Evolutionary conservation across 2,329 filamentous ascomycete genomes (phyloP).

Genomic region (Calonectria fujianensis): DNA sequence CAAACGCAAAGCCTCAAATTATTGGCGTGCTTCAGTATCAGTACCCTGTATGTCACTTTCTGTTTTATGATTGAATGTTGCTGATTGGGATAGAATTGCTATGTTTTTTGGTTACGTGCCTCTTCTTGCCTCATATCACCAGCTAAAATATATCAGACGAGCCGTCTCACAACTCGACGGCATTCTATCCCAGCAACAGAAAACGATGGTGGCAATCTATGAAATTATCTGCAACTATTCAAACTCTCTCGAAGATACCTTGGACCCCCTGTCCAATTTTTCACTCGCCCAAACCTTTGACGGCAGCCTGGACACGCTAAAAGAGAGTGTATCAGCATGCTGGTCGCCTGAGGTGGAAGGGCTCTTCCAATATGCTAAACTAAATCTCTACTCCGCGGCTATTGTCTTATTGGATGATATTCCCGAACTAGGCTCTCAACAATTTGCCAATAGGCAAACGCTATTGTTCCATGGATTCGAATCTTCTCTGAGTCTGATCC

Average conservation of each 20-base stretch:
- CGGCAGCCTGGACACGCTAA: background rate
- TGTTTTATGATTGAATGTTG: background rate
- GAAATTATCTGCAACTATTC: constrained; percentile 14
- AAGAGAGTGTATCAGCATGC: background rate
- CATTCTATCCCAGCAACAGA: background rate
- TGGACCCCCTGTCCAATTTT: background rate
- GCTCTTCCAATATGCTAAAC: background rate
- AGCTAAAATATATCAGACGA: background rate
- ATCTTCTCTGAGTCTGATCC: background rate
- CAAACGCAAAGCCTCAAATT: background rate
- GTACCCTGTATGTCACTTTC: background rate
- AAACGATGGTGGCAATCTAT: background rate
- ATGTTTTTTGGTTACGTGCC: constrained; percentile 2
- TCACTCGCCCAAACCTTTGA: constrained; percentile 10
- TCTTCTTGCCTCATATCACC: background rate
- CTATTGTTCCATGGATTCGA: background rate
- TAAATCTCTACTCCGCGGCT: background rate
- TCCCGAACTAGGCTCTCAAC: background rate
- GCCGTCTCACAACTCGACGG: background rate
- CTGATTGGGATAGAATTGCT: constrained; percentile 3
- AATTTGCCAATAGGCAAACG: background rate
- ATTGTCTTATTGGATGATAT: background rate
- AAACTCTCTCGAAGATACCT: background rate
- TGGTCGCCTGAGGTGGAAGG: background rate
- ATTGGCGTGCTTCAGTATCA: background rate